Conservation (phyloP, 2,329 filamentous ascomycete species). For the Alternaria infectoria region DNA sequence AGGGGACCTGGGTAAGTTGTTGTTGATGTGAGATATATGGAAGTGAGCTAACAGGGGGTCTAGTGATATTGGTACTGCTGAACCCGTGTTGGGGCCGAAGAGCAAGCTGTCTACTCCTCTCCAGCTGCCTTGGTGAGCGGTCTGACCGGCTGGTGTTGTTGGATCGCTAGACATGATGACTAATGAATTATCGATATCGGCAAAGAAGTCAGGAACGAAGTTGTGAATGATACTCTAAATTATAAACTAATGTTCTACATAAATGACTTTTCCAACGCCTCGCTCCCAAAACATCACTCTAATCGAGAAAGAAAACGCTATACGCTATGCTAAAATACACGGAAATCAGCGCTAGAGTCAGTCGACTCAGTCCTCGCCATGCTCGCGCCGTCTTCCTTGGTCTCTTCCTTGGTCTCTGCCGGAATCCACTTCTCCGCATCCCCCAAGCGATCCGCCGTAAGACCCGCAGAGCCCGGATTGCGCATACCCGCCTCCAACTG, state of each 20-base stretch:
- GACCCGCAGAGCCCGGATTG: constrained; percentile 47
- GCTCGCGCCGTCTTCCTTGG: constrained; percentile 5
- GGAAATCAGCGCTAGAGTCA: not conserved
- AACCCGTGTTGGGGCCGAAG: constrained; percentile 64
- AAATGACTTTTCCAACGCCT: not conserved
- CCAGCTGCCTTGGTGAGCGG: constrained; percentile 69
- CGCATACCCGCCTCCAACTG: constrained; percentile 62
- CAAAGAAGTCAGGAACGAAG: not conserved
- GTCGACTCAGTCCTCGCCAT: not conserved
- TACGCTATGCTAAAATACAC: not conserved
- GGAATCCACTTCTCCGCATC: constrained; percentile 35
- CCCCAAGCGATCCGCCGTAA: constrained; percentile 35
- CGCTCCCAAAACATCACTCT: not conserved
- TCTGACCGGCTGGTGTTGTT: not conserved
- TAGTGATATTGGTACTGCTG: constrained; percentile 74
- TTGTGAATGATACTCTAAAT: not conserved
- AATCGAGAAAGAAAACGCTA: not conserved
- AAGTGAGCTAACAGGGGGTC: constrained; percentile 9
- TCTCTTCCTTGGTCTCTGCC: constrained; percentile 1
- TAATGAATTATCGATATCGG: not conserved
- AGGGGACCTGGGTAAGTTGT: constrained; percentile 65
- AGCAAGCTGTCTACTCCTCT: constrained; percentile 66
- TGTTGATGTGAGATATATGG: not conserved
- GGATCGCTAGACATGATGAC: not conserved
- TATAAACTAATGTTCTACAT: not conserved